Base-by-base conservation (phyloP, 1,139 yeast genomes). In the Meyerozyma carpophila region DNA sequence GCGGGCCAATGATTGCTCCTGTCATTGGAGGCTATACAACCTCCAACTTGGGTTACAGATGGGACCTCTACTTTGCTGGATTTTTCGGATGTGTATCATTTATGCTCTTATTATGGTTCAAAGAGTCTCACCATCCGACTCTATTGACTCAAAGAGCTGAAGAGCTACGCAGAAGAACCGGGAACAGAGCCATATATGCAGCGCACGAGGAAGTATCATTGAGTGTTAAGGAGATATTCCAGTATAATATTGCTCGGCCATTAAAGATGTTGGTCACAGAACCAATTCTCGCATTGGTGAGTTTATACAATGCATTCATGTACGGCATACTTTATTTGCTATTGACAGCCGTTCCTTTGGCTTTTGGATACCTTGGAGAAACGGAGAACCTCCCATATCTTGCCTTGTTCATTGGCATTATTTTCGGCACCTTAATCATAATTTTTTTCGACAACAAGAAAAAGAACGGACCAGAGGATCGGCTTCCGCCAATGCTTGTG, bases 381-480 rank as follows among this genome's bases (percentile, higher is more conserved):
- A 21, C 24, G 24, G 6, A 21, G 24, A 21, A 43, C 14, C 36
- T 43, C 14, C 44, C 44, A 18, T 43, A 43, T 18, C n/a, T 39
- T 16, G 39, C 40, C 20, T 39, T 43, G 42, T 32, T 43, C 28
- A 48, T 52, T 21, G 55, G 55, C 25, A 47, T 50, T 4, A 40
- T 47, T 16, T 24, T 46, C 9, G 55, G 55, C 1, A 50, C 52
- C 3, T 14, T 32, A 11, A 8, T 21, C 11, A 11, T n/a, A 3
- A 16, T n/a, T 16, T 20, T 24, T 7, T 24, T 36, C 28, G 27
- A 34, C 13, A 34, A 13, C 24, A 13, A 11, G 26, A 20, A 8
- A 20, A 32, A 32, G 10, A 16, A 16, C 10, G 36, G 41, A 7
- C 44, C 44, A 9, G 44, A 42, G 20, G 39, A 34, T 9, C 27